These are phyloP conservation scores for Coemansia sp. DNA, from an alignment of 192 early-diverging fungal genomes.

Conservation along the genomic window DNA sequence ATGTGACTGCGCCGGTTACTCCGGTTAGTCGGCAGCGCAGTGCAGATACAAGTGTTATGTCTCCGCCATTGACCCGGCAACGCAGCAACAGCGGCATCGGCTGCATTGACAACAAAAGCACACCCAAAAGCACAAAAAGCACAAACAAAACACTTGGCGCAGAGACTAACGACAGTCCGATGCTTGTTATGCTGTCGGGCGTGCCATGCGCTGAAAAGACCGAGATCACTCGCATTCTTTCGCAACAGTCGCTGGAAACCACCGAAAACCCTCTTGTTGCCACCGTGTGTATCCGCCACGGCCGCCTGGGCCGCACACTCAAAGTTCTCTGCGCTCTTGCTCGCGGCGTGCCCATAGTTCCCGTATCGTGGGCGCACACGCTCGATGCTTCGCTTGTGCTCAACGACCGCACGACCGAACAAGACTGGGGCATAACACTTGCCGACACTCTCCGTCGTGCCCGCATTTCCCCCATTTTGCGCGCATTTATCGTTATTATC, in stretches of 20 bases:
- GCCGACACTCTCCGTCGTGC: conserved; percentile 18
- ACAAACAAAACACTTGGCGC: too few relatives aligned
- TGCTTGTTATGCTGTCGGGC: conserved; percentile 19
- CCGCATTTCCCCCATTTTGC: conserved; percentile 4
- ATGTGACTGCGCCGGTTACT: not conserved
- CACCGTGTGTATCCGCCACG: conserved; percentile 25
- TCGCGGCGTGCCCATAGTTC: conserved; percentile 36
- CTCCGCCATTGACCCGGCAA: not conserved
- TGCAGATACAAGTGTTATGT: not conserved
- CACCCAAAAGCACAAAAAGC: not conserved
- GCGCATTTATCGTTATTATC: conserved; percentile 9
- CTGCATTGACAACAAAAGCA: not conserved
- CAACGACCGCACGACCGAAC: conserved; percentile 26
- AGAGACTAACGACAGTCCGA: not conserved
- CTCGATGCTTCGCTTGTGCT: conserved; percentile 2
- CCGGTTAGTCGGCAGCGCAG: conserved; percentile 1
- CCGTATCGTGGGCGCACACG: conserved; percentile 4
- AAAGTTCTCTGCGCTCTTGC: conserved; percentile 49
- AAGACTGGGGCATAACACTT: conserved; percentile 30
- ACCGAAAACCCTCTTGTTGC: conserved; percentile 39
- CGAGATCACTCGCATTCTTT: not conserved
- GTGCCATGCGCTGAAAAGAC: conserved; percentile 8
- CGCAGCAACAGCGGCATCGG: not conserved
- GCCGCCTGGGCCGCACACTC: conserved; percentile 34
- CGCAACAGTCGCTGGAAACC: conserved; percentile 4